A percentile compares a stretch with the other conserved stretches of the same genome.
Conservation (phyloP, 768 basidiomycete genomes). For the Cystofilobasidium macerans region DNA sequence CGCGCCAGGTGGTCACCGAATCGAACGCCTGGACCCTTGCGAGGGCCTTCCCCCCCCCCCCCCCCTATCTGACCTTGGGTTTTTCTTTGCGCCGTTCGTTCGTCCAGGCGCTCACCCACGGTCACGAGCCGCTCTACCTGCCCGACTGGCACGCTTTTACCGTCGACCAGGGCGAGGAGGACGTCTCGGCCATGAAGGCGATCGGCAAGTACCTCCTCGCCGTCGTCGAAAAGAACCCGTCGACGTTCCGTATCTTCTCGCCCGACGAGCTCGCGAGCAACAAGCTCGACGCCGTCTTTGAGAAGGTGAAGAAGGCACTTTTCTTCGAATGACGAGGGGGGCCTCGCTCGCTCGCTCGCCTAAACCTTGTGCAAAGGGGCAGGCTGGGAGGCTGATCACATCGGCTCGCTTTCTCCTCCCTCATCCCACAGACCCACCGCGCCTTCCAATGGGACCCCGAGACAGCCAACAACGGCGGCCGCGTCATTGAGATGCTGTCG, state of each 20-base stretch:
- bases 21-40: too few species aligned
- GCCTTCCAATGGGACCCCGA: constrained; percentile 76
- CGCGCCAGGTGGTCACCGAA: too few species aligned
- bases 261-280: constrained; percentile 72
- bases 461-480: constrained; percentile 53
- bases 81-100: neutral
- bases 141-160: constrained; percentile 56
- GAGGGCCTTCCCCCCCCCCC: too few species aligned
- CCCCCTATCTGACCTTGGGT: neutral
- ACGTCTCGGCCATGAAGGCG: constrained; percentile 64
- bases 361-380: too few species aligned
- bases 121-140: constrained; percentile 51
- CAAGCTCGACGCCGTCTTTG: constrained; percentile 71
- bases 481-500: constrained; percentile 69
- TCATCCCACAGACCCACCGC: constrained; percentile 40
- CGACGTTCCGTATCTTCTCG: constrained; percentile 74
- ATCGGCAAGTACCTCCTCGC: constrained; percentile 43
- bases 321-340: too few species aligned
- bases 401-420: neutral
- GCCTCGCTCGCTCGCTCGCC: too few species aligned
- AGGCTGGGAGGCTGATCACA: too few species aligned
- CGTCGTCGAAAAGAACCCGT: constrained; percentile 50
- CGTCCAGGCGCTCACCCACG: constrained; percentile 44
- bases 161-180: constrained; percentile 47
- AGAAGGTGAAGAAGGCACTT: too few species aligned